Conservation (phyloP, 306 rosid species). For the Erythrophleum fordii region DNA sequence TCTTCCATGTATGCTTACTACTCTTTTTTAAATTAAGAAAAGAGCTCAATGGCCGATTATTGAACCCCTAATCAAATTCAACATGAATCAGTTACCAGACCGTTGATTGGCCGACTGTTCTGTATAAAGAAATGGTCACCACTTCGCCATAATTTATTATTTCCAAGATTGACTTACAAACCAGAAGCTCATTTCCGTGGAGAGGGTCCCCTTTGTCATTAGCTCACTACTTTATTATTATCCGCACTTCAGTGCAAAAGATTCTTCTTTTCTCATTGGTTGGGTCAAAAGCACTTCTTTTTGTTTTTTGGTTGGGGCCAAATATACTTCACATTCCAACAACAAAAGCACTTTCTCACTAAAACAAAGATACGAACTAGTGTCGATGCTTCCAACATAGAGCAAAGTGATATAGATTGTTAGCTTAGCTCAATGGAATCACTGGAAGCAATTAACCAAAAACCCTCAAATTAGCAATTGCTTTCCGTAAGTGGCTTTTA, state of each 20-base stretch:
- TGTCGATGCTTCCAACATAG: not conserved
- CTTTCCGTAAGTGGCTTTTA: not conserved
- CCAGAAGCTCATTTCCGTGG: not conserved
- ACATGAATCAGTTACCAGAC: constrained; percentile 14
- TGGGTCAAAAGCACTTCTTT: not conserved
- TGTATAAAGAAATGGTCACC: constrained; percentile 16
- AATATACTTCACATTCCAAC: not conserved
- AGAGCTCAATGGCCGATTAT: not conserved
- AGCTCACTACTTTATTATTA: not conserved
- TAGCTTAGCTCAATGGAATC: not conserved
- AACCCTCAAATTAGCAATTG: not conserved
- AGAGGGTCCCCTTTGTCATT: not conserved
- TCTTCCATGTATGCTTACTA: too few species aligned
- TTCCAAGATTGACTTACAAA: not conserved
- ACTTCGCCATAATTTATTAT: not conserved
- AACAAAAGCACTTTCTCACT: not conserved
- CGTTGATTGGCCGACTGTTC: constrained; percentile 20
- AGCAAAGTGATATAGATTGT: not conserved
- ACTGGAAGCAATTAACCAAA: not conserved
- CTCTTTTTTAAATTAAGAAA: not conserved
- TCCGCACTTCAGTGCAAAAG: not conserved
- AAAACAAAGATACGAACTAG: not conserved
- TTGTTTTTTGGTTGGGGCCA: too few species aligned
- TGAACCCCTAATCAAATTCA: not conserved
- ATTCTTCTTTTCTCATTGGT: not conserved